Evolutionary conservation across 1,284 basidiomycete species (phyloP).

Genomic region (Vanrija pseudolonga): DNA sequence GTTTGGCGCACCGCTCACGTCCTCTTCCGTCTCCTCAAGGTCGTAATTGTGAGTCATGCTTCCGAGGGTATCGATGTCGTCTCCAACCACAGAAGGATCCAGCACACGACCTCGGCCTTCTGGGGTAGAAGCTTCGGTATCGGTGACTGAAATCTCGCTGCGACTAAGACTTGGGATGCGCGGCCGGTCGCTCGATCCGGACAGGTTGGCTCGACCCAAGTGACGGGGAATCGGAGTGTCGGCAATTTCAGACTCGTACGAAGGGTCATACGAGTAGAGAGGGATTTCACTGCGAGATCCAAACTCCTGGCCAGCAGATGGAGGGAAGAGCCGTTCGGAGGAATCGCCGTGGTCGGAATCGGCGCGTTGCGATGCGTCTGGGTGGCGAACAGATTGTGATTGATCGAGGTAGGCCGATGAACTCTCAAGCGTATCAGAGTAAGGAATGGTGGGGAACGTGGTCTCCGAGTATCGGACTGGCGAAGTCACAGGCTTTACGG

Average conservation of each 20-base stretch:
- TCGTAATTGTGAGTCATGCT: conserved; percentile 1
- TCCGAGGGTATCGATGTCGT: background rate
- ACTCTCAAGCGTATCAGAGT: too few species aligned
- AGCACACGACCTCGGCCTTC: conserved; percentile 26
- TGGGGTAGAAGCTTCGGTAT: conserved; percentile 39
- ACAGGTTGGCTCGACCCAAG: background rate
- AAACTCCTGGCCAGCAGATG: background rate
- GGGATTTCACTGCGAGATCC: too few species aligned
- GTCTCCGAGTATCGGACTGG: too few species aligned
- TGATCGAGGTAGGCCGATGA: too few species aligned
- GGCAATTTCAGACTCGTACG: background rate
- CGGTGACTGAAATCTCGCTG: conserved; percentile 36
- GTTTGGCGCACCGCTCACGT: background rate
- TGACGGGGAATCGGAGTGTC: conserved; percentile 7
- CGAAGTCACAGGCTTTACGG: too few species aligned
- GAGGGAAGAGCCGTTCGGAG: background rate
- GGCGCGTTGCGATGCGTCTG: too few species aligned
- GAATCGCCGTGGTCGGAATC: too few species aligned
- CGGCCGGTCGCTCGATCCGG: background rate
- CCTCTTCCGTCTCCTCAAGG: background rate
- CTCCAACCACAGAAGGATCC: background rate
- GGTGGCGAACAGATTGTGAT: too few species aligned
- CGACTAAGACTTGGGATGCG: conserved; percentile 41
- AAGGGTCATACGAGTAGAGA: too few species aligned
- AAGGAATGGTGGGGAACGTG: too few species aligned